Base-by-base conservation (phyloP, 345 rosid genomes). In the Pistacia vera region DNA sequence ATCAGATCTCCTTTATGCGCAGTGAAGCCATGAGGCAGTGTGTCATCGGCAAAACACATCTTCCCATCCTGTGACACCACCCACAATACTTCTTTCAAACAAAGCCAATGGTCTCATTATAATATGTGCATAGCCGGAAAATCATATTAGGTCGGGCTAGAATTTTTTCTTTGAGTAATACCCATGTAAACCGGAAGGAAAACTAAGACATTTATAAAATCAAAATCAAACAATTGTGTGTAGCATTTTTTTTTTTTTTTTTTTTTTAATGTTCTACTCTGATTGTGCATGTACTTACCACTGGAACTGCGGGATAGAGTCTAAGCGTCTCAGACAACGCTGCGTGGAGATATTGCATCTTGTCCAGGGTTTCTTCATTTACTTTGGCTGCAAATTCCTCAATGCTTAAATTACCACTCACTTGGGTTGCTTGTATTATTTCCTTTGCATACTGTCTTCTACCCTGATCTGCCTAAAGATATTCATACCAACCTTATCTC, bases 321-420 rank as follows among this genome's bases (percentile, higher is more conserved):
- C 83, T 68, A 14, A 83, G 75, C 3, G 85, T 82, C 66, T 82
- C 85, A 4, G 80, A 77, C 28, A 83, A 59, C 16, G 81, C 79
- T 3, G 83, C 83, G 8, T 79, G 85, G 54, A 80, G 83, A 73
- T 77, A 79, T 6, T 79, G 76, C 85, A 83, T 73, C 65, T 58
- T 63, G 20, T 65, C 79, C 1, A 83, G 66, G 1, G 74, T 56
- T 56, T 56, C 60, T 46, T 79, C 77, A 44, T 49, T 77, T 14
- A 83, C 44, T n/a, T 16, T 68, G 54, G 73, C 49, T 5, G 75
- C 63, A 63, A 73, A 28, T n/a, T 79, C 83, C 6, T 76, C 63
- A 2, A 75, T 60, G 44, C 36, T 70, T 17, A 63, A 33, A 22
- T 25, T 7, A 44, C 64, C 69, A 22, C n/a, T 44, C 62, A 51